Evolutionary conservation across 2,329 filamentous ascomycete species (phyloP), one percentile per base, ranked within the genome.

Genomic region (Tetracladium maxilliforme): DNA sequence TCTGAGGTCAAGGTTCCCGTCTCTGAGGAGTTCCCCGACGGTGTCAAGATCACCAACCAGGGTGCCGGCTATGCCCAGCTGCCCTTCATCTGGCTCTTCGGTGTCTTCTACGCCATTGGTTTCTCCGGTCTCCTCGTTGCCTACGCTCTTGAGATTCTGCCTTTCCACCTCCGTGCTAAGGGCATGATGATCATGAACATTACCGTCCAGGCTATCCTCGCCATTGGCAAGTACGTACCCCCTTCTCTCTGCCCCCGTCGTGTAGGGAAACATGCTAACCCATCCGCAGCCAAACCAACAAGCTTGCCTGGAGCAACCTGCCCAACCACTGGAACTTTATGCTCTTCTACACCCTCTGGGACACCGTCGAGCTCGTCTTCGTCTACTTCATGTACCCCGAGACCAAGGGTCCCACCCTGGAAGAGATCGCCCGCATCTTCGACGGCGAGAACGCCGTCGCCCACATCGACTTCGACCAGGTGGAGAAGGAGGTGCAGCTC

Each of bases 401-500:
- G 52, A 81, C 75, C 11, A 70, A 68, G 39, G 73, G 74, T 4
- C 70, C 71, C 1, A 79, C 73, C 3, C 66, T 81, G 1, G 75
- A 80, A 43, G 71, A 78, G 43, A 63, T 78, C 33, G 68, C 73
- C 23, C 64, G 66, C 39, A 76, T 80, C 43, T 80, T 81, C 38
- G 74, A 80, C 37, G 75, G 71, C 19, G 63, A 70, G 15, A 54
- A 64, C 17, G 67, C 64, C 12, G 58, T 67, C 9, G 62, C 57
- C 6, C 56, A 64, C 34, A 54, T 71, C 31, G 58, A 68, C 40
- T 47, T 70, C 22, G 49, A 57, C 15, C 57, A 67, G 41, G 56
- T 69, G 21, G 59, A 67, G 36, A 68, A 69, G 48, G 64, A 69
- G 37, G 51, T 61, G 18, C 41, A 49, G 42, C 9, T 45, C n/a